Evolutionary conservation across 495 filamentous ascomycete species (phyloP).

Genomic region (Aspergillus haitiensis): DNA sequence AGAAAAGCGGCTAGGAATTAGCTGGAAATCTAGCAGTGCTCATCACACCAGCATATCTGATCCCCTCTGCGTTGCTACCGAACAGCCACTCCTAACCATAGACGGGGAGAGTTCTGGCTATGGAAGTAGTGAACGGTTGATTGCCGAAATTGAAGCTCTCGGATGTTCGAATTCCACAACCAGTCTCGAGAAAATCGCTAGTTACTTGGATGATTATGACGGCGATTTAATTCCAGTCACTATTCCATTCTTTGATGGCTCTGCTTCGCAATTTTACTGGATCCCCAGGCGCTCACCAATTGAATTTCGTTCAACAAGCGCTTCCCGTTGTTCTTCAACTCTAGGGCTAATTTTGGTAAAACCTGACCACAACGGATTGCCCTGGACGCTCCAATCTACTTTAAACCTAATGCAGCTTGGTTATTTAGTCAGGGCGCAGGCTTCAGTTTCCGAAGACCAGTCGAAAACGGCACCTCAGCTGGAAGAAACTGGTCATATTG

Average conservation of each 20-base stretch:
- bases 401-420: constrained; percentile 43
- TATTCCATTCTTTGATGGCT: constrained; percentile 1
- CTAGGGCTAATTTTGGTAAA: constrained; percentile 38
- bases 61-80: constrained; percentile 19
- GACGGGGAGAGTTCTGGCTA: constrained; percentile 33
- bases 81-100: constrained; percentile 31
- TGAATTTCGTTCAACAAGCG: constrained; percentile 25
- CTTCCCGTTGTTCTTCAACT: constrained; percentile 20
- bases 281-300: constrained; percentile 34
- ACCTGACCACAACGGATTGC: constrained; percentile 20
- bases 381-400: constrained; percentile 17
- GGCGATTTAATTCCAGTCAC: constrained; percentile 26
- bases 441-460: background rate
- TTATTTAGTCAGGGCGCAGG: constrained; percentile 28
- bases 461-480: constrained; percentile 18
- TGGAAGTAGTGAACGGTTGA: constrained; percentile 30
- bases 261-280: constrained; percentile 33
- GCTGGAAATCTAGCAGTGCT: constrained; percentile 23
- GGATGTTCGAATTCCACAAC: constrained; percentile 36
- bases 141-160: constrained; percentile 29
- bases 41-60: constrained; percentile 25
- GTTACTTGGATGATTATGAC: constrained; percentile 38
- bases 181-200: constrained; percentile 29
- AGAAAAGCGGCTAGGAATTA: constrained; percentile 35
- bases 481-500: constrained; percentile 38